Percentiles rank a stretch among this genome's conserved stretches.
Evolutionary conservation across 352 stramenopile genomes (phyloP).

Genomic region (Globisporangium barbulae): DNA sequence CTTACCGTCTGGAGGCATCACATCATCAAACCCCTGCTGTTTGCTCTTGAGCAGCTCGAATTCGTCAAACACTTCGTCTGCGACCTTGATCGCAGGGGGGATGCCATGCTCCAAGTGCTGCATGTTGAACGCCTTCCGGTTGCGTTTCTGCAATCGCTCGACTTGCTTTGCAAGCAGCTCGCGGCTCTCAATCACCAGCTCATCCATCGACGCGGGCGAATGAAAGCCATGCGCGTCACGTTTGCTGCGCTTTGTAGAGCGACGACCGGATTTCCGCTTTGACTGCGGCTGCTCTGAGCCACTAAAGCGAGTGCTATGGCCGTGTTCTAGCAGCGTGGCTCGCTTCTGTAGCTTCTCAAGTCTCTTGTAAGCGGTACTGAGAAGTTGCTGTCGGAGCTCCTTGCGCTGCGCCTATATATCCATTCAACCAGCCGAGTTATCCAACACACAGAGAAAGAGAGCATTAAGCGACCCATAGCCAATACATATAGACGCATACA

Average conservation of each 20-base stretch:
- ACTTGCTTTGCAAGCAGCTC: conserved; percentile 30
- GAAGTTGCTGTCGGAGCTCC: conserved; percentile 27
- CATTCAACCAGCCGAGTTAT: neutral
- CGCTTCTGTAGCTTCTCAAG: conserved; percentile 25
- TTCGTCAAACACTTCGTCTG: conserved; percentile 31
- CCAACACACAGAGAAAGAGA: neutral
- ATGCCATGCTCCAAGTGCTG: conserved; percentile 45
- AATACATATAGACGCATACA: neutral
- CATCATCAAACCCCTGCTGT: conserved; percentile 11
- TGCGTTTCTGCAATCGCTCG: conserved; percentile 18
- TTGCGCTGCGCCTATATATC: conserved; percentile 18
- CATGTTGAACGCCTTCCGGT: conserved; percentile 51
- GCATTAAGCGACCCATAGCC: neutral
- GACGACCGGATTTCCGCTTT: neutral
- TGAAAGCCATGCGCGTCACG: neutral
- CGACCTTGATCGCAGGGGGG: conserved; percentile 34
- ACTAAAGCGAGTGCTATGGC: too few relatives aligned
- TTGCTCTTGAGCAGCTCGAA: conserved; percentile 16
- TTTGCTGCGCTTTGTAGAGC: neutral
- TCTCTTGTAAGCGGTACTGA: conserved; percentile 15
- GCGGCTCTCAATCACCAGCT: neutral
- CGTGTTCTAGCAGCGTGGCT: neutral
- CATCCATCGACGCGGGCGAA: neutral
- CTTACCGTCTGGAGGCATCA: conserved; percentile 1
- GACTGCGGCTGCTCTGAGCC: neutral